Percentiles rank a stretch among this genome's conserved stretches.
phyloP scores from a whole-genome alignment of 2,329 filamentous ascomycete genomes.

The Zopfia rhizophila region DNA sequence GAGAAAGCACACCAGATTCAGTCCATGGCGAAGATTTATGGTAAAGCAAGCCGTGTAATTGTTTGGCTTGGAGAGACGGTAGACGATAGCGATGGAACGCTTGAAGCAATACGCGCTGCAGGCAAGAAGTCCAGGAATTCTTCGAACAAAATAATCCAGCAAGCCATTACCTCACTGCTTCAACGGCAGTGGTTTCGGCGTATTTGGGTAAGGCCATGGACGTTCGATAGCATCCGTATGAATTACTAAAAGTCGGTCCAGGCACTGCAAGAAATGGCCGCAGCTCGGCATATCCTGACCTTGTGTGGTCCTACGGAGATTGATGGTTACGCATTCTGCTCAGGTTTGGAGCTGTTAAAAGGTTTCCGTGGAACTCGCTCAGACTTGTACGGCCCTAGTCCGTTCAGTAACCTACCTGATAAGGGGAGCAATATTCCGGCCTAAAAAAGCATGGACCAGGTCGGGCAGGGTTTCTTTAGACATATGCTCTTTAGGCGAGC shows the following conservation, averaged over 20 bases:
- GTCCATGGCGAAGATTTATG: constrained; percentile 19
- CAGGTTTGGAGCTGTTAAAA: neutral
- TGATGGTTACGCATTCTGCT: constrained; percentile 9
- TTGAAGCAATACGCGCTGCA: constrained; percentile 20
- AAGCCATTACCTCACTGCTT: constrained; percentile 1
- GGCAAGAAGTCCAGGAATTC: neutral
- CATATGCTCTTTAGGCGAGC: too few relatives aligned
- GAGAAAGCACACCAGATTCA: constrained; percentile 14
- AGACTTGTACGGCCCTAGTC: constrained; percentile 7
- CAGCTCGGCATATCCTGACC: constrained; percentile 5
- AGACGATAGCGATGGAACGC: constrained; percentile 18
- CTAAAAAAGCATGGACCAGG: neutral
- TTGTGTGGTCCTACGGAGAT: constrained; percentile 4
- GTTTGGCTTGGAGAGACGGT: constrained; percentile 20
- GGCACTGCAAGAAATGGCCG: constrained; percentile 9
- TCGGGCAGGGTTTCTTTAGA: too few relatives aligned
- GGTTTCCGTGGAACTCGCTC: neutral
- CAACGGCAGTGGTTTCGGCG: constrained; percentile 11
- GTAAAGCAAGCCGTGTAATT: constrained; percentile 13
- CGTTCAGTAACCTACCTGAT: constrained; percentile 6
- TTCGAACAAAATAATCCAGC: neutral
- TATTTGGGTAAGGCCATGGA: constrained; percentile 3
- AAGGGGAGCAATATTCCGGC: constrained; percentile 4
- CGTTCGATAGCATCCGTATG: neutral
- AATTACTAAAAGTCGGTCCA: constrained; percentile 1